Evolutionary conservation across 2,329 filamentous ascomycete genomes (phyloP).

Genomic region (Epichloe gansuensis): DNA sequence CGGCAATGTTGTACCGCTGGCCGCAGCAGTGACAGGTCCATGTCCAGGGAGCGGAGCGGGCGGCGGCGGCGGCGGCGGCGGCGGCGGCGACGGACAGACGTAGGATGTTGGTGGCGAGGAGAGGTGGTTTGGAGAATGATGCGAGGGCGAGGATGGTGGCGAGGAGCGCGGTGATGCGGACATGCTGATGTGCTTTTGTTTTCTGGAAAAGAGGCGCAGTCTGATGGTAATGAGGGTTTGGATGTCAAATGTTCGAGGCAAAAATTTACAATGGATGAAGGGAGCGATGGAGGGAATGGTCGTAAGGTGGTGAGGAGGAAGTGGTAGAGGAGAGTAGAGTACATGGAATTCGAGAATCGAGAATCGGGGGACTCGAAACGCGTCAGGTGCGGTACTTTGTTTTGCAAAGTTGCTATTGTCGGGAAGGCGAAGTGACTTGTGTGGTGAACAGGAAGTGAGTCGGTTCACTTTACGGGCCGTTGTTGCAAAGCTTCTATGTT

Average conservation of each 20-base stretch:
- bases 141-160: neutral
- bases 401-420: too few species aligned
- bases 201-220: too few species aligned
- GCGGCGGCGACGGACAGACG: neutral
- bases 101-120: neutral
- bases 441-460: neutral
- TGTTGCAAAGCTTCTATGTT: too few species aligned
- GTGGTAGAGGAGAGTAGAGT: too few species aligned
- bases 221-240: too few species aligned
- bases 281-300: too few species aligned
- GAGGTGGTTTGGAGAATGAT: neutral
- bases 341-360: too few species aligned
- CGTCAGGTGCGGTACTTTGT: too few species aligned
- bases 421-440: neutral
- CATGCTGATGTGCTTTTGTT: neutral
- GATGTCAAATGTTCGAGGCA: too few species aligned
- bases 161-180: neutral
- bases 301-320: too few species aligned
- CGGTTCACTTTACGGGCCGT: neutral
- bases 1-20: conserved; percentile 15
- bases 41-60: conserved; percentile 13
- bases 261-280: too few species aligned
- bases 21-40: conserved; percentile 24
- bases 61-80: neutral
- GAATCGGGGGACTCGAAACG: too few species aligned